Conservation (phyloP, 352 stramenopile species). For the Pythium aquatile region DNA sequence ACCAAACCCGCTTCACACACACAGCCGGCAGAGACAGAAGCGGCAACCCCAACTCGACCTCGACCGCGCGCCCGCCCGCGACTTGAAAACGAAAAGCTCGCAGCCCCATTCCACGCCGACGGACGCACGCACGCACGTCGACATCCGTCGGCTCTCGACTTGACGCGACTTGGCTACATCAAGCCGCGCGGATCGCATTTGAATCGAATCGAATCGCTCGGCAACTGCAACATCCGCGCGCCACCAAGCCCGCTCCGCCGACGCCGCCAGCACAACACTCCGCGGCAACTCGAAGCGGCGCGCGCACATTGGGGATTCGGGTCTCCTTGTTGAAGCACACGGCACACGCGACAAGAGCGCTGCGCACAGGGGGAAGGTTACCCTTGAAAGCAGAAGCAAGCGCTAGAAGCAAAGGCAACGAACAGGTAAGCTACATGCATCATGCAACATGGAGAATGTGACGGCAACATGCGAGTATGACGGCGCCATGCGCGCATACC, state of each 20-base stretch:
- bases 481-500: no score
- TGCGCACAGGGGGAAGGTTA: not conserved
- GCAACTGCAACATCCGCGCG: slow-evolving; percentile 6
- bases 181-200: slow-evolving; percentile 1
- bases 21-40: slow-evolving; percentile 22
- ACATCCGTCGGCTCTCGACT: slow-evolving; percentile 3
- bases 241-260: not conserved
- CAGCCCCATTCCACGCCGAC: slow-evolving; percentile 20
- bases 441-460: not conserved
- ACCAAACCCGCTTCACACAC: slow-evolving; percentile 9
- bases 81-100: slow-evolving; percentile 14
- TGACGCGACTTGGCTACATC: slow-evolving; percentile 10
- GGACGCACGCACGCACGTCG: slow-evolving; percentile 13
- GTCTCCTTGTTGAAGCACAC: not conserved
- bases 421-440: not conserved
- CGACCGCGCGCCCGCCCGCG: not conserved
- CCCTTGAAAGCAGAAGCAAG: not conserved
- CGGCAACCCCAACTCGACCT: slow-evolving; percentile 4
- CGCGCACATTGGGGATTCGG: not conserved
- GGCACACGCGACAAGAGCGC: not conserved
- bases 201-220: not conserved
- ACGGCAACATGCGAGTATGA: not conserved
- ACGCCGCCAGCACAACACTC: not conserved
- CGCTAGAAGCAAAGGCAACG: not conserved
- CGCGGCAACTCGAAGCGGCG: not conserved